Conservation (phyloP, 768 basidiomycete species). For the Russula foetens region DNA sequence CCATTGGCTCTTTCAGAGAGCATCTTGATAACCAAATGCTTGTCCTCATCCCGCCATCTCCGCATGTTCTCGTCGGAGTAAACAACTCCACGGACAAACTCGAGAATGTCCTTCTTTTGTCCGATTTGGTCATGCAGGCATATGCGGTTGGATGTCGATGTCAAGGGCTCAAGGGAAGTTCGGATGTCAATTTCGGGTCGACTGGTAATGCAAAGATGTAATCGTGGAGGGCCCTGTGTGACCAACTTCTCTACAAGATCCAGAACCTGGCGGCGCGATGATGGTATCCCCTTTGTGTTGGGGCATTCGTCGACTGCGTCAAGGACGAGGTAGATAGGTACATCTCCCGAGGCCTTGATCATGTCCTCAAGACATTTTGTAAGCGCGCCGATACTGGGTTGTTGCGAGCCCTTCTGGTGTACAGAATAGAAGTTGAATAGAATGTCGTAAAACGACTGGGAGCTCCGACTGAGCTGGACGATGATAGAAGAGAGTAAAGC, state of each 20-base stretch:
- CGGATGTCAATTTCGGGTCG: neutral
- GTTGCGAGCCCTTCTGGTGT: neutral
- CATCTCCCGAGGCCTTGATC: neutral
- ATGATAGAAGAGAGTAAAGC: no score
- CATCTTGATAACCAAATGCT: neutral
- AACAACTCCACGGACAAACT: no score
- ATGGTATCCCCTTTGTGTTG: neutral
- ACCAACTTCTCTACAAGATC: neutral
- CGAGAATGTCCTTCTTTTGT: no score
- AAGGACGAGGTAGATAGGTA: no score
- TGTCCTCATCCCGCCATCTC: neutral
- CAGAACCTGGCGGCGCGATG: neutral
- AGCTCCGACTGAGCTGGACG: no score
- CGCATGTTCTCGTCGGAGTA: neutral
- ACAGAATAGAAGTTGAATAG: no score
- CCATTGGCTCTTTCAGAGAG: neutral
- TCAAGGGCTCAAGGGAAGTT: neutral
- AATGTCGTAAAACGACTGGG: no score
- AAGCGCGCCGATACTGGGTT: neutral
- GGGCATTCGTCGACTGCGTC: constrained; percentile 3
- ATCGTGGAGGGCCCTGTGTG: neutral
- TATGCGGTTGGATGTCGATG: neutral
- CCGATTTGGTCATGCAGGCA: no score
- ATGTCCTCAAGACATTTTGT: neutral
- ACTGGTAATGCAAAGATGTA: neutral